phyloP scores from a whole-genome alignment of 805 yeast species.

The Cyberlindnera veronae region DNA sequence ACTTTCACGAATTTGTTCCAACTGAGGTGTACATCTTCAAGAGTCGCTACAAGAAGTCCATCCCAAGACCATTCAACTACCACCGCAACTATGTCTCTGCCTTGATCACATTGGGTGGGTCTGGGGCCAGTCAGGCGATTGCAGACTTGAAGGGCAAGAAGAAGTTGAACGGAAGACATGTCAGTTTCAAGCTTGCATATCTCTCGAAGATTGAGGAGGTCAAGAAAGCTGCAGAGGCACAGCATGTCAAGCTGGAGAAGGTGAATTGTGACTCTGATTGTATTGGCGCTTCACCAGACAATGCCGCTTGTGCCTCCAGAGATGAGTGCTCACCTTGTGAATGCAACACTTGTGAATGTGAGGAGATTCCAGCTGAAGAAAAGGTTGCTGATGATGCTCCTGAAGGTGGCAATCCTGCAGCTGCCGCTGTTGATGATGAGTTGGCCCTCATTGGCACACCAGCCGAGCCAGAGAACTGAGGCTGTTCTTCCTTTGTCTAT shows the following conservation, averaged over 20 bases:
- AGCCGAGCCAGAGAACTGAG: slow-evolving; percentile 6
- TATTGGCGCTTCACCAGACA: not conserved
- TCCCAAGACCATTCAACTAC: slow-evolving; percentile 26
- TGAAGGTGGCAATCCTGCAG: not conserved
- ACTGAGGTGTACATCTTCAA: slow-evolving; percentile 46
- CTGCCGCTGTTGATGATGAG: slow-evolving; percentile 6
- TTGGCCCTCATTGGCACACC: slow-evolving; percentile 7
- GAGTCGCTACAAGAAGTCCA: slow-evolving; percentile 30
- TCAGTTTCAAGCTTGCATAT: slow-evolving; percentile 38
- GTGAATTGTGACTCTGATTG: too few relatives aligned
- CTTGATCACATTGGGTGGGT: slow-evolving; percentile 44
- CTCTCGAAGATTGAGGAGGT: slow-evolving; percentile 43
- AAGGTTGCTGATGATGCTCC: not conserved
- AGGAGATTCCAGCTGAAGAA: not conserved
- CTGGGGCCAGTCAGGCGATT: slow-evolving; percentile 41
- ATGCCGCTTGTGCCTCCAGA: not conserved
- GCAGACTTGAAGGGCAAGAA: slow-evolving; percentile 35
- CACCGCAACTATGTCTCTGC: slow-evolving; percentile 45
- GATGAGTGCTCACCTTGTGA: not conserved
- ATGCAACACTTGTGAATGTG: not conserved
- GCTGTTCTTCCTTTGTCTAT: not conserved
- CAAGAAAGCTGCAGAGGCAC: slow-evolving; percentile 33
- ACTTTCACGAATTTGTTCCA: slow-evolving; percentile 43
- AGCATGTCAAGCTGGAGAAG: slow-evolving; percentile 16
- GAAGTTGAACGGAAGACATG: slow-evolving; percentile 35